Percentiles rank a stretch among this genome's conserved stretches.
phyloP scores from a whole-genome alignment of 192 early-diverging fungal species.

The Obelidium mucronatum region DNA sequence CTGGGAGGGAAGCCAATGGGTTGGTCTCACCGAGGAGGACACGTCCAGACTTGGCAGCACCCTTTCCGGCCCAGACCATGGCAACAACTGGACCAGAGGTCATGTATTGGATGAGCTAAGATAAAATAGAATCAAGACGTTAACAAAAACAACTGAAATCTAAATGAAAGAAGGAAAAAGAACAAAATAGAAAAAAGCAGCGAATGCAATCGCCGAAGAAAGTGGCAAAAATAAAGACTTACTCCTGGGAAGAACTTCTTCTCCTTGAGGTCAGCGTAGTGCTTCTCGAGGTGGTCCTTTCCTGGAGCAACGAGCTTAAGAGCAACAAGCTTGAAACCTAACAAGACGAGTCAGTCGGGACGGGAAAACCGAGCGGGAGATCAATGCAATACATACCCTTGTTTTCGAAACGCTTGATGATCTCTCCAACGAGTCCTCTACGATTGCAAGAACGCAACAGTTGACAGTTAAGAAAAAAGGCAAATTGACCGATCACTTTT shows the following conservation, averaged over 20 bases:
- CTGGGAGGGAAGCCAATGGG: slow-evolving; percentile 86
- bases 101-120: slow-evolving; percentile 70
- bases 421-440: slow-evolving; percentile 88
- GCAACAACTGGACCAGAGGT: slow-evolving; percentile 92
- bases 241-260: slow-evolving; percentile 93
- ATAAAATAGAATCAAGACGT: background rate
- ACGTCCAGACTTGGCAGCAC: slow-evolving; percentile 89
- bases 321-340: slow-evolving; percentile 87
- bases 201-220: background rate
- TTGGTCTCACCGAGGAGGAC: slow-evolving; percentile 89
- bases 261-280: slow-evolving; percentile 83
- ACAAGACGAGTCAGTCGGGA: too few relatives aligned
- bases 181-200: background rate
- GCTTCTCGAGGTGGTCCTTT: slow-evolving; percentile 74
- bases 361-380: too few relatives aligned
- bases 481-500: background rate
- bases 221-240: slow-evolving; percentile 1
- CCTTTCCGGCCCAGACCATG: slow-evolving; percentile 94
- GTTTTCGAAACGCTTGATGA: slow-evolving; percentile 92
- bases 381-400: too few relatives aligned
- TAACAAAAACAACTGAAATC: slow-evolving; percentile 48
- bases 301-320: slow-evolving; percentile 79
- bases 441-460: slow-evolving; percentile 1
- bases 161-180: background rate
- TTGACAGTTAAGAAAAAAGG: background rate